These are phyloP conservation scores for Myotisia sp. DNA, from an alignment of 2,329 filamentous ascomycete species.

Conservation along the genomic window DNA sequence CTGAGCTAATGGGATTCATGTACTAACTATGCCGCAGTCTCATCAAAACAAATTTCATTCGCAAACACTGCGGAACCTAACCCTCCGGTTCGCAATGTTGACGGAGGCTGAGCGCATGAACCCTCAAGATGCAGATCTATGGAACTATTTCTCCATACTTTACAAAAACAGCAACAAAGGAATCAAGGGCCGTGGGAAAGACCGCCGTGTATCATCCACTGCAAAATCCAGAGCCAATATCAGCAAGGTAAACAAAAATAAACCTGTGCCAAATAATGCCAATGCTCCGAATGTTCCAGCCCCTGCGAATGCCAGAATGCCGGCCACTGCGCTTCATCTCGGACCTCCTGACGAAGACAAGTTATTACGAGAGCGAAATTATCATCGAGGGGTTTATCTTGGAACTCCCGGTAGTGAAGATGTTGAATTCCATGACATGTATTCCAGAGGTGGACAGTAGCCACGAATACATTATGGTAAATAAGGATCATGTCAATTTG, in stretches of 20 bases:
- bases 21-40: slow-evolving; percentile 37
- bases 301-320: slow-evolving; percentile 1
- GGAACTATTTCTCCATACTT: slow-evolving; percentile 69
- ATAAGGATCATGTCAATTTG: too few relatives aligned
- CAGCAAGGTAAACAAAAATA: slow-evolving; percentile 1
- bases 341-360: neutral
- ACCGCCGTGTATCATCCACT: slow-evolving; percentile 37
- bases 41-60: slow-evolving; percentile 92
- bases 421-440: slow-evolving; percentile 12
- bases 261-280: neutral
- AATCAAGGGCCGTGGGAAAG: slow-evolving; percentile 88
- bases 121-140: slow-evolving; percentile 59
- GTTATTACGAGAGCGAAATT: slow-evolving; percentile 7
- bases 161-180: slow-evolving; percentile 99
- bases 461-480: too few relatives aligned
- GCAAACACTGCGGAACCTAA: slow-evolving; percentile 55
- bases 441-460: slow-evolving; percentile 8
- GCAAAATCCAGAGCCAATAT: slow-evolving; percentile 14
- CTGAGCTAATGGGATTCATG: slow-evolving; percentile 1
- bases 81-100: slow-evolving; percentile 53
- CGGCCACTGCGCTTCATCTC: neutral
- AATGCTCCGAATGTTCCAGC: neutral
- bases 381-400: slow-evolving; percentile 9
- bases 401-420: slow-evolving; percentile 13
- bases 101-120: slow-evolving; percentile 49